Base-by-base conservation (phyloP, 768 basidiomycete species). In the Tulasnella sp. region DNA sequence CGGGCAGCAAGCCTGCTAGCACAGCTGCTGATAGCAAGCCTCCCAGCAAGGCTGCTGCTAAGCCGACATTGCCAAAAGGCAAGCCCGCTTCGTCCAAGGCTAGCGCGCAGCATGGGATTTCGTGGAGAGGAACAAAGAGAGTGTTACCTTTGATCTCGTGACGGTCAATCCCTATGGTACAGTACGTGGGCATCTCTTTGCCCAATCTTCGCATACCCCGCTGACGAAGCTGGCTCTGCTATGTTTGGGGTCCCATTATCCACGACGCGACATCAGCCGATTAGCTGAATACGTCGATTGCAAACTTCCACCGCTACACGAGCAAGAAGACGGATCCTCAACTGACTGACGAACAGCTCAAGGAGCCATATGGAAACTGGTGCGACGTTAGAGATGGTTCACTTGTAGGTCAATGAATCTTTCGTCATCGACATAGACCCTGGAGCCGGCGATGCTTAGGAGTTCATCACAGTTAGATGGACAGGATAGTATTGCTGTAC, bases 231-330 rank as follows among this genome's bases (percentile, higher is more conserved):
- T 49, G 31, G 29, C 17, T 38, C 39, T 14, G 31, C 29, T 67
- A 79, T 78, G 80, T 84, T 39, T 80, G 82, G 36, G 84, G 83
- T 19, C 83, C 83, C 2, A 80, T 84, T 72, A 81, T 85, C 39
- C 85, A 86, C 77, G 79, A 85, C 42, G 80, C 81, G 69, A 76
- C 81, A 14, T 79, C 78, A n/a, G 79, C 81, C 22, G 81, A 82
- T 19, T 74, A 78, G 39, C 81, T 86, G 77, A 85, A 85, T 81
- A 83, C 83, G 19, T 76, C 75, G 12, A 38, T 69, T 54, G 73
- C 45, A 71, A 79, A 29, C 74, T 77, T 77, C 76, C 77, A 54
- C 52, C 58, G 40, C 74, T 29, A 25, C 45, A 36, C 19, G 17
- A 42, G 19, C 39, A 68, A 49, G 75, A 79, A 67, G 80, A 37